Evolutionary conservation across 495 filamentous ascomycete genomes (phyloP).

Genomic region (Aspergillus hancockii): DNA sequence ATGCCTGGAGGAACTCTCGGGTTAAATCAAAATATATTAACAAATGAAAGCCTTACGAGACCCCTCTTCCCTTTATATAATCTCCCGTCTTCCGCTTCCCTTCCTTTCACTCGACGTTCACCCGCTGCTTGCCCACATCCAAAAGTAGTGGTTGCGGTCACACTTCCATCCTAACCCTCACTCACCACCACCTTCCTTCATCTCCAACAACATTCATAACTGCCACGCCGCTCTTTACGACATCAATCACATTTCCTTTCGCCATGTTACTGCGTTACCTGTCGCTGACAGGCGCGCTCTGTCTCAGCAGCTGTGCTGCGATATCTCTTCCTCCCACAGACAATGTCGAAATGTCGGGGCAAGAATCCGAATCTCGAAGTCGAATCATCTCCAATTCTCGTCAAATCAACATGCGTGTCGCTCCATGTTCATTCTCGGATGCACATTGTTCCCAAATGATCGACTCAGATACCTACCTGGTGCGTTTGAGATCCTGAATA

Average conservation of each 20-base stretch:
- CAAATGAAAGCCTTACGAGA: background rate
- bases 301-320: constrained; percentile 12
- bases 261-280: constrained; percentile 16
- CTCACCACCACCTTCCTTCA: background rate
- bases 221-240: background rate
- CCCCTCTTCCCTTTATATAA: constrained; percentile 2
- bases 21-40: background rate
- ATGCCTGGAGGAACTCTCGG: background rate
- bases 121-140: background rate
- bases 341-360: constrained; percentile 3
- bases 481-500: constrained; percentile 14
- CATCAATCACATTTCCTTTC: background rate
- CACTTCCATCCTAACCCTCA: background rate
- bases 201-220: background rate
- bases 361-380: background rate
- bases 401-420: constrained; percentile 29
- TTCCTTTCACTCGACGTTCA: background rate
- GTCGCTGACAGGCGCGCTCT: constrained; percentile 10
- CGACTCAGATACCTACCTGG: constrained; percentile 26
- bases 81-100: background rate
- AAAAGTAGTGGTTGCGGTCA: background rate
- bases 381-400: constrained; percentile 17
- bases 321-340: constrained; percentile 7
- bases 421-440: constrained; percentile 18
- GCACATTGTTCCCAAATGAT: constrained; percentile 16